Percentiles rank a stretch among this genome's conserved stretches.
Evolutionary conservation across 176 grass and related monocot species (phyloP).

Genomic region (Rhipidocladum racemiflorum): DNA sequence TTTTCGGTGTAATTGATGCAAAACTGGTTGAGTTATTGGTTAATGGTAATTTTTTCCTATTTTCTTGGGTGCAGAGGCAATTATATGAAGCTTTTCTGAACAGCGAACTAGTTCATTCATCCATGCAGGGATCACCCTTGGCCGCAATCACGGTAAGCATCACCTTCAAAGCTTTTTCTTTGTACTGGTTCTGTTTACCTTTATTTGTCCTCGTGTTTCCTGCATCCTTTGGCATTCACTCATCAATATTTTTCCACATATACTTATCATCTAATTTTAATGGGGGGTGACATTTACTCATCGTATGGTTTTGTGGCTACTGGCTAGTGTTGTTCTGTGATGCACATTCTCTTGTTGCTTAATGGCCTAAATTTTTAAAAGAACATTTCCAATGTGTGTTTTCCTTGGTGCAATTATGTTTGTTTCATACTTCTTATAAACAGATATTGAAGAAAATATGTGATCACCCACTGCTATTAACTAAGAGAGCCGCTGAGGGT

Average conservation of each 20-base stretch:
- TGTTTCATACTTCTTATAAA: slow-evolving; percentile 15
- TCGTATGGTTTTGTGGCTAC: neutral
- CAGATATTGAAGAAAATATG: slow-evolving; percentile 98
- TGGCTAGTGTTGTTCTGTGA: neutral
- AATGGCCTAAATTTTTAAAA: neutral
- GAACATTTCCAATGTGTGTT: neutral
- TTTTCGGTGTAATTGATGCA: neutral
- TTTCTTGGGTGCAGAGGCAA: slow-evolving; percentile 59
- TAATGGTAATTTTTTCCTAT: neutral
- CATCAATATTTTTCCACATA: neutral
- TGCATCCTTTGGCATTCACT: neutral
- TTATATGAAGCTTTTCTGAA: slow-evolving; percentile 96
- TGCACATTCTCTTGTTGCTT: neutral
- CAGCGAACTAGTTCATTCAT: slow-evolving; percentile 66
- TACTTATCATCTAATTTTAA: neutral
- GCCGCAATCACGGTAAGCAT: slow-evolving; percentile 73
- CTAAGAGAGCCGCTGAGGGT: slow-evolving; percentile 71
- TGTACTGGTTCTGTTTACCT: slow-evolving; percentile 1
- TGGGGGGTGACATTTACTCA: neutral
- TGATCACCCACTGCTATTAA: slow-evolving; percentile 80
- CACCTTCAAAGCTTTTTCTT: slow-evolving; percentile 19
- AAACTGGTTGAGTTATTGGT: slow-evolving; percentile 22
- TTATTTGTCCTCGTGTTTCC: slow-evolving; percentile 13
- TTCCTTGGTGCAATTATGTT: neutral
- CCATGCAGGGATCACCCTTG: slow-evolving; percentile 52